Conservation (phyloP, 2,329 filamentous ascomycete species). For the Magnaporthiopsis incrustans region DNA sequence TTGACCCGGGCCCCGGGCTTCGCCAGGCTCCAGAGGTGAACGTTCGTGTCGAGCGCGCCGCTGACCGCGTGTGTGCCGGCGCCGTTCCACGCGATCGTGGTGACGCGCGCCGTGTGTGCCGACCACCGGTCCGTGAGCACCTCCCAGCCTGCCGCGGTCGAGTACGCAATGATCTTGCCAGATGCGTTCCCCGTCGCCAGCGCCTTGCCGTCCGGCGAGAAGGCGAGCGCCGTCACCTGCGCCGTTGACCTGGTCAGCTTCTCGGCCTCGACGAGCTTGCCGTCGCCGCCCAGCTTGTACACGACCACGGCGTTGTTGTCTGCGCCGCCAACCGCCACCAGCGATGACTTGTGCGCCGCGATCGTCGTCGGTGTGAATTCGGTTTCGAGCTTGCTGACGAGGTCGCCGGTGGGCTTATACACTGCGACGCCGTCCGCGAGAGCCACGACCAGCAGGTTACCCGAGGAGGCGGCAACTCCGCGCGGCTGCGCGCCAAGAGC, state of each 20-base stretch:
- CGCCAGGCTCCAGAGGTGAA: conserved; percentile 82
- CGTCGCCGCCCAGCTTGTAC: conserved; percentile 50
- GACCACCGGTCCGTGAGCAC: conserved; percentile 70
- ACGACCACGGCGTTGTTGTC: conserved; percentile 69
- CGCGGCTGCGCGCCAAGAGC: conserved; percentile 76
- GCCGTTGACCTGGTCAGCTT: conserved; percentile 62
- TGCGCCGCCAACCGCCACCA: conserved; percentile 65
- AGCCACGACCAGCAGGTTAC: conserved; percentile 47
- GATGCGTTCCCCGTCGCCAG: conserved; percentile 76
- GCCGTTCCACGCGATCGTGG: conserved; percentile 64
- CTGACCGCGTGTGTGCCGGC: conserved; percentile 72
- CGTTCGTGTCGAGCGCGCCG: conserved; percentile 81
- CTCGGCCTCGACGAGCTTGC: conserved; percentile 44
- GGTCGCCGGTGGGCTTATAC: conserved; percentile 47
- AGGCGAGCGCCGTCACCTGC: conserved; percentile 70
- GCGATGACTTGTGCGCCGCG: conserved; percentile 52
- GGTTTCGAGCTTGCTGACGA: conserved; percentile 51
- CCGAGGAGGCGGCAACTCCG: conserved; percentile 54
- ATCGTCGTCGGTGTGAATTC: conserved; percentile 60
- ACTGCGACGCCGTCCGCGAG: conserved; percentile 42
- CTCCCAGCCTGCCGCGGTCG: conserved; percentile 46
- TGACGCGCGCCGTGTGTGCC: conserved; percentile 51
- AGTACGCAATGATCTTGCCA: conserved; percentile 83
- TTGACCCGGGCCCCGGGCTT: conserved; percentile 82
- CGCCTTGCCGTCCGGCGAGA: conserved; percentile 68